Conservation (phyloP, 495 filamentous ascomycete species). For the Halenospora varia region DNA sequence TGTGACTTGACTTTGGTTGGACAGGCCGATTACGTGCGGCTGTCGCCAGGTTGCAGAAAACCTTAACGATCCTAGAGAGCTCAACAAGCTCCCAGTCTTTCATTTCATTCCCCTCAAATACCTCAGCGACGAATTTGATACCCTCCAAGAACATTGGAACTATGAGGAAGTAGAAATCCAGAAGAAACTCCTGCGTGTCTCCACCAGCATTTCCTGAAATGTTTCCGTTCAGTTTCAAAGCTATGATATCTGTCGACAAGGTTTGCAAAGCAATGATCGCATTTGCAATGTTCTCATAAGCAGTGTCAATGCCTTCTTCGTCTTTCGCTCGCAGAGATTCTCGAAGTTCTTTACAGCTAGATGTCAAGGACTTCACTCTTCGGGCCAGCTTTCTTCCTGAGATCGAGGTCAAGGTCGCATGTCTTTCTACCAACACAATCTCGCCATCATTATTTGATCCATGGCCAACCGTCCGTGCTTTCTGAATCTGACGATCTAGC, state of each 20-base stretch:
- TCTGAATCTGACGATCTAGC: neutral
- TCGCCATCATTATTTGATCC: neutral
- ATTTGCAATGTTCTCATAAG: neutral
- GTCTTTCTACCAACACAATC: neutral
- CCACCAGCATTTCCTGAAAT: neutral
- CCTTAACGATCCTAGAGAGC: neutral
- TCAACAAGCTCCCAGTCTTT: neutral
- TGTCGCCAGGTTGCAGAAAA: neutral
- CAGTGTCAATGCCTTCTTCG: neutral
- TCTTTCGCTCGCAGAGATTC: neutral
- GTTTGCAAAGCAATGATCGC: neutral
- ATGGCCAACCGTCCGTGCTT: neutral
- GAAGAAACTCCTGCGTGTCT: neutral
- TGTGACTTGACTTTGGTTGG: no score
- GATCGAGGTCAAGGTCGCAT: neutral
- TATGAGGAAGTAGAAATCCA: neutral
- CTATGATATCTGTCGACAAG: neutral
- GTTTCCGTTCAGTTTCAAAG: neutral
- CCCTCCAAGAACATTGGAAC: neutral
- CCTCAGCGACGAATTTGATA: slow-evolving; percentile 1
- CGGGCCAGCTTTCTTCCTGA: neutral
- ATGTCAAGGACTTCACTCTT: neutral
- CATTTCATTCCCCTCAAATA: neutral
- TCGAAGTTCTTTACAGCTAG: neutral
- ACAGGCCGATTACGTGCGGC: neutral